A percentile compares a stretch with the other conserved stretches of the same genome.
These are phyloP conservation scores for Entonaema liquescens DNA, from an alignment of 495 filamentous ascomycete genomes.

Conservation along the genomic window DNA sequence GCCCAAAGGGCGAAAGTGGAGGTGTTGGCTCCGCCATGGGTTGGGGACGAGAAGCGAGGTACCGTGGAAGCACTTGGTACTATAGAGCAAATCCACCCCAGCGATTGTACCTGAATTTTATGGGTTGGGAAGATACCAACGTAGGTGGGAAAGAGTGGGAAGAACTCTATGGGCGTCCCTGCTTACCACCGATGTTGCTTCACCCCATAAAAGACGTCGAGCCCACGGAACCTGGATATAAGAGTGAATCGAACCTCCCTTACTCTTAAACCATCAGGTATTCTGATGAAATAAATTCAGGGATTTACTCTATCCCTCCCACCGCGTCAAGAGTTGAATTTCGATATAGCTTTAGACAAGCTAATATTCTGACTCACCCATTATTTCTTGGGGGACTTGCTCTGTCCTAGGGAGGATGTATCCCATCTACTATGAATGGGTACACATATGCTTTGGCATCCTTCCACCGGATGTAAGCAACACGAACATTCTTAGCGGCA, in stretches of 20 bases:
- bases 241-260: constrained; percentile 46
- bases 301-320: not conserved
- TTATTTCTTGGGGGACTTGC: constrained; percentile 12
- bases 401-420: not conserved
- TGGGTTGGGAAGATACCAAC: constrained; percentile 64
- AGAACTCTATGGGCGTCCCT: constrained; percentile 57
- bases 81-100: constrained; percentile 61
- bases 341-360: not conserved
- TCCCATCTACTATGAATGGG: not conserved
- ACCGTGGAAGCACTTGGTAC: constrained; percentile 67
- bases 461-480: not conserved
- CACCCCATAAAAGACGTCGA: constrained; percentile 63
- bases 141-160: constrained; percentile 64
- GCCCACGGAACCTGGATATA: constrained; percentile 52
- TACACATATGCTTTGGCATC: not conserved
- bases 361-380: not conserved
- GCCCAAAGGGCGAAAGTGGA: constrained; percentile 57
- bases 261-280: constrained; percentile 27
- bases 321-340: not conserved
- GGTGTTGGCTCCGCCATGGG: constrained; percentile 59
- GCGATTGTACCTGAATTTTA: constrained; percentile 68
- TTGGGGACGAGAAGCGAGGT: constrained; percentile 62
- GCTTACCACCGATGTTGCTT: constrained; percentile 65
- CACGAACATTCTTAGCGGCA: not conserved
- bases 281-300: not conserved